Evolutionary conservation across 148 eudicot genomes (phyloP).

Genomic region (Heliosperma pusillum): DNA sequence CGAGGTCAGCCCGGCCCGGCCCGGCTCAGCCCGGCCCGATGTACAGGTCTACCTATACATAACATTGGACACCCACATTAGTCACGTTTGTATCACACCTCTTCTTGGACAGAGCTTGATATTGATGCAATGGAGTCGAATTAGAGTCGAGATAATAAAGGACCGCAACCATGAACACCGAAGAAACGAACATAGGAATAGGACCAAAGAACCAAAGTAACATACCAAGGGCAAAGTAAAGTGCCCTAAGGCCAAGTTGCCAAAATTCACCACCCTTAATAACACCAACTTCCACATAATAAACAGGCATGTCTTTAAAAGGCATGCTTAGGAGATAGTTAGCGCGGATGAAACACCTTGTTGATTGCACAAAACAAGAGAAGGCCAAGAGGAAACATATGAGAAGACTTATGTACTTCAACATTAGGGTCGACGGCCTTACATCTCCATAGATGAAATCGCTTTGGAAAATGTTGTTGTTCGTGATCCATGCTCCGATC

Average conservation of each 20-base stretch:
- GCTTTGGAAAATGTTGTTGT: conserved; percentile 46
- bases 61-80: not conserved
- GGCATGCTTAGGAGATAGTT: conserved; percentile 59
- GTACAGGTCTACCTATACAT: no score
- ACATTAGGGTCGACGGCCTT: conserved; percentile 52
- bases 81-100: not conserved
- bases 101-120: conserved; percentile 5
- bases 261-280: conserved; percentile 73
- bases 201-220: conserved; percentile 84
- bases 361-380: conserved; percentile 65
- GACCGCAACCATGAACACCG: conserved; percentile 42
- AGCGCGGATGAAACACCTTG: conserved; percentile 66
- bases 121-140: conserved; percentile 42
- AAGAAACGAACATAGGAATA: conserved; percentile 67
- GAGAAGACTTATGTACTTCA: conserved; percentile 62
- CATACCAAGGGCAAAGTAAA: conserved; percentile 61
- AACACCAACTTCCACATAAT: conserved; percentile 46
- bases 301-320: conserved; percentile 29
- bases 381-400: conserved; percentile 65
- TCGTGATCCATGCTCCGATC: conserved; percentile 66
- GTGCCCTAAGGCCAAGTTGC: conserved; percentile 66
- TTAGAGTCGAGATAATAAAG: conserved; percentile 55
- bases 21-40: no score
- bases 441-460: conserved; percentile 60
- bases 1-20: no score